phyloP scores from a whole-genome alignment of 805 yeast genomes.

The Lachancea meyersii region DNA sequence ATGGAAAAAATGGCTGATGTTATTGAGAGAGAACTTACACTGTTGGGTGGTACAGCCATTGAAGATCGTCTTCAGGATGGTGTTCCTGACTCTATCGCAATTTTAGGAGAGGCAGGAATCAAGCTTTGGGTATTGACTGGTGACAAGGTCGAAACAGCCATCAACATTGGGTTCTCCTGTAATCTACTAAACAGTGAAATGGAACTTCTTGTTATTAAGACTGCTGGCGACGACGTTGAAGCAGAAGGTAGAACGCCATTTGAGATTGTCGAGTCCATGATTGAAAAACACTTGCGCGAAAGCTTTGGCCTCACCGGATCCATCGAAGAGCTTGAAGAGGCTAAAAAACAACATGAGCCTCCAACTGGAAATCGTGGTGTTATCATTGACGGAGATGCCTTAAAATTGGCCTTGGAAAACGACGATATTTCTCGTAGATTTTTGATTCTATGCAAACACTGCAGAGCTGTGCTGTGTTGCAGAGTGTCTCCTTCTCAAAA shows the following conservation, averaged over 20 bases:
- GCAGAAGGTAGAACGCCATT: slow-evolving; percentile 37
- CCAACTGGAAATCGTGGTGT: slow-evolving; percentile 66
- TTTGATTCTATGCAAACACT: slow-evolving; percentile 66
- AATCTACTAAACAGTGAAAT: slow-evolving; percentile 67
- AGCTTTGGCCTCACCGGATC: slow-evolving; percentile 57
- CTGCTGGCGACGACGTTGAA: slow-evolving; percentile 47
- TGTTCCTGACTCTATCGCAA: slow-evolving; percentile 73
- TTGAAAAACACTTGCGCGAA: slow-evolving; percentile 47
- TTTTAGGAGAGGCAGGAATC: slow-evolving; percentile 69
- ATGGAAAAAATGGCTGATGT: slow-evolving; percentile 72
- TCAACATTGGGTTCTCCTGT: slow-evolving; percentile 82
- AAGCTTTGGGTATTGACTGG: slow-evolving; percentile 85
- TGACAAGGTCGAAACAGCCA: slow-evolving; percentile 86
- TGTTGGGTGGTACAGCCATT: slow-evolving; percentile 81
- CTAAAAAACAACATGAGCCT: slow-evolving; percentile 53
- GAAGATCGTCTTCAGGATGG: slow-evolving; percentile 83
- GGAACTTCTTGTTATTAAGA: slow-evolving; percentile 57
- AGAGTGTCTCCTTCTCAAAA: slow-evolving; percentile 86
- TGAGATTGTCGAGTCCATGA: slow-evolving; percentile 41
- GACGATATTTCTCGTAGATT: slow-evolving; percentile 49
- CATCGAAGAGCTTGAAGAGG: slow-evolving; percentile 47
- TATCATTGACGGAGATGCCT: slow-evolving; percentile 76
- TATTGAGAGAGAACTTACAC: slow-evolving; percentile 57
- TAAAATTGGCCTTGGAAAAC: slow-evolving; percentile 45
- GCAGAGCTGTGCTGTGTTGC: slow-evolving; percentile 78